Evolutionary conservation across 2,329 filamentous ascomycete species (phyloP), one percentile per base, ranked within the genome.

Genomic region (Alternaria angustiovoidea): DNA sequence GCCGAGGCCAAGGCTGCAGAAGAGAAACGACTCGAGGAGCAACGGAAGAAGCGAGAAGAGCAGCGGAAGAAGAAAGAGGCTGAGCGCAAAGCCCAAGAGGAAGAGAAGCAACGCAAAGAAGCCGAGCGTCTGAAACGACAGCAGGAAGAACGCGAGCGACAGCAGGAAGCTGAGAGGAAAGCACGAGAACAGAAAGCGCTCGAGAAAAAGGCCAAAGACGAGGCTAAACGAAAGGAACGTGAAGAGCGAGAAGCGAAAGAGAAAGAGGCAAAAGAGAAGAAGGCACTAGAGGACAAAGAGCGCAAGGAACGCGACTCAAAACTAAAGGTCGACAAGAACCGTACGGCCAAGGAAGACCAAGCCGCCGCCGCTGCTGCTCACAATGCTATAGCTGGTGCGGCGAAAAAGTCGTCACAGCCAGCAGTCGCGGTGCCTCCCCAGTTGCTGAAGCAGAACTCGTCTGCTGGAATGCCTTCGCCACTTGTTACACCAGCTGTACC

Each of bases 51-150:
- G 80, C 89, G 90, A 43, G 95, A 99, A 74, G 94, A 98, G 80
- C 94, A 94, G 78, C 88, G 92, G 47, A 93, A 89, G 82, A 96
- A 96, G 81, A 92, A 90, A 72, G 95, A 99, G 74, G 91, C 92
- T 4, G 92, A 96, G 78, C 93, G 90, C 78, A 96, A 92, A 78
- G 91, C 91, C 28, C 92, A 93, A 65, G 95, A 98, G 73, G 94
- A 97, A 72, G 94, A 97, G 70, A 89, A 90, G 52, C 82, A 89
- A 59, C 87, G 89, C 57, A 97, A 93, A 77, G 94, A 98, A 75
- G 90, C 90, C 4, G 94, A 98, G 71, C 91, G 91, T 73, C 87
- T 90, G 75, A 89, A 89, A 63, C 88, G 91, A 49, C 82, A 91
- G 56, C 90, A 93, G 72, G 93, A 97, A 74, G 93, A 96, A 76